These are phyloP conservation scores for Citrullus colocynthis DNA, from an alignment of 306 rosid genomes.

Conservation along the genomic window DNA sequence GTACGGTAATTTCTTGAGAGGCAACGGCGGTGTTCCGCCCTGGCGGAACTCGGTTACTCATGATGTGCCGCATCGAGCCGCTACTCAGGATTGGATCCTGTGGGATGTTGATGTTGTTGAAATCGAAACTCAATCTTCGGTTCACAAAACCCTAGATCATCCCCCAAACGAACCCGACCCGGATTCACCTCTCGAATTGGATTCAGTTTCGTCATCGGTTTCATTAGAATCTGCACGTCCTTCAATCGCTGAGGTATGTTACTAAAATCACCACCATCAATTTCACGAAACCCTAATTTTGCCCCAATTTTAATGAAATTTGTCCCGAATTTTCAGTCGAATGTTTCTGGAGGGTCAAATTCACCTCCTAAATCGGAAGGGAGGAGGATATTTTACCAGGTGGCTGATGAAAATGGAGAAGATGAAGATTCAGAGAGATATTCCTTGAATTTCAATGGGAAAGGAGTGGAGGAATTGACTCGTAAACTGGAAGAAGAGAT, in stretches of 20 bases:
- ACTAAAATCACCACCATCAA: background rate
- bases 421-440: background rate
- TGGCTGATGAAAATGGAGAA: constrained; percentile 38
- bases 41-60: constrained; percentile 67
- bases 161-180: constrained; percentile 3
- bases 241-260: background rate
- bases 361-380: constrained; percentile 30
- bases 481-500: constrained; percentile 6
- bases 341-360: constrained; percentile 5
- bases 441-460: constrained; percentile 6
- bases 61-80: constrained; percentile 39
- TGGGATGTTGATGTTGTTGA: constrained; percentile 55
- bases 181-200: background rate
- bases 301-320: constrained; percentile 13
- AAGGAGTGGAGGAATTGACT: constrained; percentile 5
- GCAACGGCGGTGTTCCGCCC: constrained; percentile 52
- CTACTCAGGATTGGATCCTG: constrained; percentile 39
- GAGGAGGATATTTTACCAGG: constrained; percentile 32
- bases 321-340: constrained; percentile 18
- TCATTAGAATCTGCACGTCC: background rate
- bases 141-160: constrained; percentile 12
- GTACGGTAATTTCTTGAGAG: constrained; percentile 47
- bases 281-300: background rate
- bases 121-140: constrained; percentile 19
- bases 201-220: background rate